Evolutionary conservation across 495 filamentous ascomycete species (phyloP).

Genomic region (Podospora anserina): DNA sequence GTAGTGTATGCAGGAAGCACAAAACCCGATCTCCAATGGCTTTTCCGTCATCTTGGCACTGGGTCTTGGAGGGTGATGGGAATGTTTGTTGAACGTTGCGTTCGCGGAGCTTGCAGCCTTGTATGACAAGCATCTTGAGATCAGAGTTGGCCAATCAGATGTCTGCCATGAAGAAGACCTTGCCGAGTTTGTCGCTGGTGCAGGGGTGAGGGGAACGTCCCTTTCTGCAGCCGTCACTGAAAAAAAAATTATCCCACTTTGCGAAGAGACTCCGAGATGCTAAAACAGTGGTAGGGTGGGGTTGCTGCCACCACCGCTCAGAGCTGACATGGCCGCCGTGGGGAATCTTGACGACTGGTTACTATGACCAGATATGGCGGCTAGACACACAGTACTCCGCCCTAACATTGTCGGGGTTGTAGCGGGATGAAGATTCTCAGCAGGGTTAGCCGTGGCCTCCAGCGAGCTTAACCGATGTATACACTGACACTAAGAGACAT

Average conservation of each 20-base stretch:
- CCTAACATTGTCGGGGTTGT: neutral
- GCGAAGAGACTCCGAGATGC: neutral
- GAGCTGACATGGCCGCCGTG: neutral
- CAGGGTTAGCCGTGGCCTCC: too few species aligned
- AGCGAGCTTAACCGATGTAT: neutral
- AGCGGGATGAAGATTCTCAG: neutral
- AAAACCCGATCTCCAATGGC: neutral
- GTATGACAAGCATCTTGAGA: neutral
- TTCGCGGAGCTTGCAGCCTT: slow-evolving; percentile 12
- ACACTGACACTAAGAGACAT: neutral
- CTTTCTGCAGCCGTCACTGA: neutral
- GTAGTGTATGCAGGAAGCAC: slow-evolving; percentile 1
- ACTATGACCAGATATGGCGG: neutral
- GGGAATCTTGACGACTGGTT: neutral
- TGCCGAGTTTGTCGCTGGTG: slow-evolving; percentile 2
- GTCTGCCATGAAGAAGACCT: neutral
- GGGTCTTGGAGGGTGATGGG: slow-evolving; percentile 6
- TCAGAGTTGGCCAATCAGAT: neutral
- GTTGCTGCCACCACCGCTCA: neutral
- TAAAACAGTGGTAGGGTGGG: neutral
- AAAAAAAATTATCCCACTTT: slow-evolving; percentile 3
- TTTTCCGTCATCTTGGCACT: slow-evolving; percentile 12
- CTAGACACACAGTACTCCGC: neutral
- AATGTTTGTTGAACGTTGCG: slow-evolving; percentile 14
- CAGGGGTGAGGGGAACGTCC: neutral